phyloP scores from a whole-genome alignment of 805 yeast genomes.

The Blastobotrys chiropterorum region DNA sequence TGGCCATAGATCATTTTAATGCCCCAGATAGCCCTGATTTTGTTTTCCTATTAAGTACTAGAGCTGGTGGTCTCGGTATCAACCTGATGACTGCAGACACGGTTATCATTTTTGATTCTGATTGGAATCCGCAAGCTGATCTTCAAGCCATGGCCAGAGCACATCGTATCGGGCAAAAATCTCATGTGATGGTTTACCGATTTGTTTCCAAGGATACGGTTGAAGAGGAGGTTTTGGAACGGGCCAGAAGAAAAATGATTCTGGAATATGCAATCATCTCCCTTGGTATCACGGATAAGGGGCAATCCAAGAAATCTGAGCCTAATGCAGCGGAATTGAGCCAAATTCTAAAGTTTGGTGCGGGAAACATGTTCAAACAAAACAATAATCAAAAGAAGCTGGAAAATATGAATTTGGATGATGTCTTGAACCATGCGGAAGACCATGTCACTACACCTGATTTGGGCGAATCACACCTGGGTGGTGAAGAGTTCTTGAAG shows the following conservation, averaged over 20 bases:
- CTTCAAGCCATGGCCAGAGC: conserved; percentile 99
- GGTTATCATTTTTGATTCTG: conserved; percentile 94
- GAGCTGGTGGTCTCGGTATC: conserved; percentile 99
- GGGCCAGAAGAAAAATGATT: conserved; percentile 97
- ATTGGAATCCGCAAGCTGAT: conserved; percentile 99
- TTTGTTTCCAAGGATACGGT: conserved; percentile 98
- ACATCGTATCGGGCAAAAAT: conserved; percentile 98
- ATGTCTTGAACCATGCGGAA: conserved; percentile 93
- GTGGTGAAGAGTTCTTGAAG: conserved; percentile 94
- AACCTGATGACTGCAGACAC: conserved; percentile 99
- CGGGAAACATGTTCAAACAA: conserved; percentile 97
- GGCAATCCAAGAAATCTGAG: conserved; percentile 53
- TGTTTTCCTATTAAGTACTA: conserved; percentile 80
- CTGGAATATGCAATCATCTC: conserved; percentile 96
- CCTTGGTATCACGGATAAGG: conserved; percentile 83
- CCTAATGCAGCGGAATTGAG: conserved; percentile 81
- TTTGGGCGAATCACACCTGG: conserved; percentile 92
- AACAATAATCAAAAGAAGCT: conserved; percentile 89
- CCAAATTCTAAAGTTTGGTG: conserved; percentile 95
- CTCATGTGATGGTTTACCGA: conserved; percentile 94
- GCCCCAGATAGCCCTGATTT: conserved; percentile 90
- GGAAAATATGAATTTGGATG: conserved; percentile 92
- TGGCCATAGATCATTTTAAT: conserved; percentile 94
- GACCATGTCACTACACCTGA: conserved; percentile 96
- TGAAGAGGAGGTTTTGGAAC: conserved; percentile 93